These are phyloP conservation scores for Rhizopogon parksii DNA, from an alignment of 1,284 basidiomycete species.

Conservation along the genomic window DNA sequence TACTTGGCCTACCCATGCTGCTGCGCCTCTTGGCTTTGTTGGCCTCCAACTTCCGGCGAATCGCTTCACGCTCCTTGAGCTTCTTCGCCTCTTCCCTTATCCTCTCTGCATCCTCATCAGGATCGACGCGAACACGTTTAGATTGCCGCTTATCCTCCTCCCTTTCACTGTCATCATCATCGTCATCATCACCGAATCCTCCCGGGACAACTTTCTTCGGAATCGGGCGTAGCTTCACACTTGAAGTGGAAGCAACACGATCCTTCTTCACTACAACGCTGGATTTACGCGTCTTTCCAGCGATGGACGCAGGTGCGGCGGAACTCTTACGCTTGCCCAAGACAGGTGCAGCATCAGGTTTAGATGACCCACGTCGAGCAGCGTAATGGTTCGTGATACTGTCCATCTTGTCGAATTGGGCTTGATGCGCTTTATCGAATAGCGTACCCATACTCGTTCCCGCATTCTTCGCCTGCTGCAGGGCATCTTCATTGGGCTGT, in stretches of 20 bases:
- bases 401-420: constrained; percentile 68
- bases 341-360: constrained; percentile 9
- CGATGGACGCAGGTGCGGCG: constrained; percentile 12
- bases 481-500: constrained; percentile 17
- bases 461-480: constrained; percentile 18
- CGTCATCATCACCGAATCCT: constrained; percentile 46
- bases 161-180: constrained; percentile 34
- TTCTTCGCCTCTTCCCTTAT: constrained; percentile 32
- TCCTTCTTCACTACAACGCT: constrained; percentile 38
- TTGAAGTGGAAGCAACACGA: constrained; percentile 15
- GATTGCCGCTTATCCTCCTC: constrained; percentile 21
- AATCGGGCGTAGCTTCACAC: constrained; percentile 28
- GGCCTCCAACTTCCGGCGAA: constrained; percentile 53
- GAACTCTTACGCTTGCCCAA: constrained; percentile 21
- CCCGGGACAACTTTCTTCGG: constrained; percentile 45
- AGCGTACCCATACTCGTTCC: constrained; percentile 29
- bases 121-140: constrained; percentile 37
- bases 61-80: constrained; percentile 49
- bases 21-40: constrained; percentile 61
- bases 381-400: constrained; percentile 60
- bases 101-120: constrained; percentile 26
- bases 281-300: constrained; percentile 37
- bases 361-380: constrained; percentile 34
- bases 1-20: constrained; percentile 46
- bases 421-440: constrained; percentile 58